Evolutionary conservation across 2,329 filamentous ascomycete species (phyloP).

Genomic region (Botrytis porri): DNA sequence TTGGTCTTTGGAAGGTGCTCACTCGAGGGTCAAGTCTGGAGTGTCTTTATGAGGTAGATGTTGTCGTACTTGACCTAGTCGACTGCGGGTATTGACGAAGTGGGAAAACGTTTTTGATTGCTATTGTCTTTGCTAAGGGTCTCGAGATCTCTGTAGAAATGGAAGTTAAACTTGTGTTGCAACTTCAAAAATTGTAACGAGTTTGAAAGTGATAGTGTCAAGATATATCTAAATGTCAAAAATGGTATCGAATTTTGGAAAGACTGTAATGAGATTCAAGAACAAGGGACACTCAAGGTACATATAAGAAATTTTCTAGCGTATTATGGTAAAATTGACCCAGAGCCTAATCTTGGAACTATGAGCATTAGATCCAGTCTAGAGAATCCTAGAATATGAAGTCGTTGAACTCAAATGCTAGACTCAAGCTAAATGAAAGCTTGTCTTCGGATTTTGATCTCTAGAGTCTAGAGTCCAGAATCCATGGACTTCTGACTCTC

Average conservation of each 20-base stretch:
- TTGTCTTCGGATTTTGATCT: neutral
- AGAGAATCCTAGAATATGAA: no score
- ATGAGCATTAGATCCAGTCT: neutral
- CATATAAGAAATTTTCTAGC: neutral
- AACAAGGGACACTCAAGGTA: neutral
- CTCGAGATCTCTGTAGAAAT: neutral
- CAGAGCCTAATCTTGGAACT: neutral
- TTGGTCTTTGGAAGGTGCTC: neutral
- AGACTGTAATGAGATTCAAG: neutral
- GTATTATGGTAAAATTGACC: neutral
- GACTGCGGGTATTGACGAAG: neutral
- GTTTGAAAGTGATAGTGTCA: neutral
- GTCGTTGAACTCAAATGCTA: neutral
- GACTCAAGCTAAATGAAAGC: neutral
- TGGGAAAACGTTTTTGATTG: neutral
- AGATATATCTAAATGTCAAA: neutral
- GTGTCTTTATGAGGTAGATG: no score
- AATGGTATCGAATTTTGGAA: neutral
- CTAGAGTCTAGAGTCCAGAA: no score
- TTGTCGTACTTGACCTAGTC: no score
- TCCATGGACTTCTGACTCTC: neutral
- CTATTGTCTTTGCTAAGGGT: neutral
- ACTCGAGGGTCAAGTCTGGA: neutral
- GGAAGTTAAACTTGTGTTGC: neutral
- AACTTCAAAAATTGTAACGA: neutral